These are phyloP conservation scores for Symbiodinium pilosum DNA, from an alignment of 73 alveolate genomes.

Conservation along the genomic window DNA sequence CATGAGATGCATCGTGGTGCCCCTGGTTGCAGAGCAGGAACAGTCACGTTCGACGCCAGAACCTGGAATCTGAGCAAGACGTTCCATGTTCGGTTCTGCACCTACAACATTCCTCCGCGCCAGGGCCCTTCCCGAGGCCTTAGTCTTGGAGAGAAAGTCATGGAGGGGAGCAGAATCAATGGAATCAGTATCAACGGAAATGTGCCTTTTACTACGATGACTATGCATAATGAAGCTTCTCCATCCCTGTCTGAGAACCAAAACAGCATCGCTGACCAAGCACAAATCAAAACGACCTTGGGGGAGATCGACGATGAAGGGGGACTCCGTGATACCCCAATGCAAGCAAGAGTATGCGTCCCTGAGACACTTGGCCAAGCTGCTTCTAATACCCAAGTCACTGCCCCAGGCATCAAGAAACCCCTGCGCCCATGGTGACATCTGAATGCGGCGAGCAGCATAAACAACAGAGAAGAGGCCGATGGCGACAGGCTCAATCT, in stretches of 20 bases:
- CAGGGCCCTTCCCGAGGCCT: background rate
- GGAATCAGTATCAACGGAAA: background rate
- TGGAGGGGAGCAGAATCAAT: background rate
- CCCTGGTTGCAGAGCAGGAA: background rate
- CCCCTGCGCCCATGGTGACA: background rate
- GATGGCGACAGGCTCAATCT: background rate
- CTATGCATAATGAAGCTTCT: background rate
- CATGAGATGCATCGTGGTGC: background rate
- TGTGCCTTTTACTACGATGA: too few relatives aligned
- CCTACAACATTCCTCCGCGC: background rate
- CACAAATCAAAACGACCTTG: background rate
- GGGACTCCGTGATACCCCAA: background rate
- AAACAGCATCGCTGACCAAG: background rate
- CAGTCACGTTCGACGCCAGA: background rate
- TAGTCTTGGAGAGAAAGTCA: background rate
- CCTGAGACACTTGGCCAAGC: background rate
- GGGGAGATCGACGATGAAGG: background rate
- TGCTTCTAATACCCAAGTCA: background rate
- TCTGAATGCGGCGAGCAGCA: background rate
- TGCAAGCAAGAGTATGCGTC: background rate
- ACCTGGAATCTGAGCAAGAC: background rate
- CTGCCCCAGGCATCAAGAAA: background rate
- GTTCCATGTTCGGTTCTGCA: conserved; percentile 3
- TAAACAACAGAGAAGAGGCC: background rate
- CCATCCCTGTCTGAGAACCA: conserved; percentile 5